Conservation (phyloP, 768 basidiomycete genomes). For the Termitomyces sp. region DNA sequence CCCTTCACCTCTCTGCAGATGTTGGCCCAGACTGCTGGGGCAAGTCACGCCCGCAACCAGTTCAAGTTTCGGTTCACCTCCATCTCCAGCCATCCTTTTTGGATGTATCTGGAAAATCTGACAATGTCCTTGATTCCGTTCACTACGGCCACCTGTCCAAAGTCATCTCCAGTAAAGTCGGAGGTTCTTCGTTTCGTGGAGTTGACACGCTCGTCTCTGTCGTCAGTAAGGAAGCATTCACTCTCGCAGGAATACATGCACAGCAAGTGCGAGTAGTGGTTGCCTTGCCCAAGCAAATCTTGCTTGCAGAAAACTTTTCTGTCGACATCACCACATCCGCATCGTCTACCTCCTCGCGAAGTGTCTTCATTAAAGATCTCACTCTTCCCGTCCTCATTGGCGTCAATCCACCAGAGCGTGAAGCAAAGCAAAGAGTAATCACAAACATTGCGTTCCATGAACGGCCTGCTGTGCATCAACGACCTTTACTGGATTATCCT, state of each 20-base stretch:
- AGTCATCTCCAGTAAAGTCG: conserved; percentile 27
- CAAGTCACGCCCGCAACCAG: conserved; percentile 41
- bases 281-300: conserved; percentile 43
- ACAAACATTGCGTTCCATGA: conserved; percentile 46
- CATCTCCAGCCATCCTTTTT: conserved; percentile 40
- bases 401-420: conserved; percentile 64
- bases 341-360: conserved; percentile 11
- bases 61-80: conserved; percentile 45
- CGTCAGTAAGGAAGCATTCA: conserved; percentile 32
- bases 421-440: conserved; percentile 58
- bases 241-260: conserved; percentile 30
- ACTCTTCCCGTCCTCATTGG: conserved; percentile 57
- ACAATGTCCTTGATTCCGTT: conserved; percentile 52
- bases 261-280: conserved; percentile 36
- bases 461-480: conserved; percentile 5
- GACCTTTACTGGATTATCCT: conserved; percentile 33
- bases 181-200: conserved; percentile 19
- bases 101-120: conserved; percentile 36
- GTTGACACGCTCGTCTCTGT: conserved; percentile 28
- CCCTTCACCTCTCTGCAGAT: conserved; percentile 33
- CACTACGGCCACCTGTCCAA: conserved; percentile 65
- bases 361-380: conserved; percentile 41
- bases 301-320: conserved; percentile 41
- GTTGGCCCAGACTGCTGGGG: conserved; percentile 52
- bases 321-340: conserved; percentile 30